Evolutionary conservation across 345 rosid species (phyloP), one percentile per base, ranked within the genome.

Genomic region (Boechera divaricarpa): DNA sequence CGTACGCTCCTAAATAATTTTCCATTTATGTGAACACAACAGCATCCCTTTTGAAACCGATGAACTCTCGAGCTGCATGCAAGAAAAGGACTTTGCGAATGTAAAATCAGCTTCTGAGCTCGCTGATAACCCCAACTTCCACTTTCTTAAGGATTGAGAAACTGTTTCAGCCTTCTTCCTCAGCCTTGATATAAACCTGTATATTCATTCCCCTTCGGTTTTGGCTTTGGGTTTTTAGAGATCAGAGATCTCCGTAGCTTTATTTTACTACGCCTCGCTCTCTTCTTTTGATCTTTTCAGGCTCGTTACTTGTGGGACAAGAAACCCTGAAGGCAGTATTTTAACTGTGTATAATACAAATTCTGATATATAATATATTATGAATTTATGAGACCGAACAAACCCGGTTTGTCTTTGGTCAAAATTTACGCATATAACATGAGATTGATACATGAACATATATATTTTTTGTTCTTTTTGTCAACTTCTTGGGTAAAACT

Each of bases 21-120:
- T 7, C 55, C 35, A 29, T 45, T 26, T 38, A 5, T 66, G 55
- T 60, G 59, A 39, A 59, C 49, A 42, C 21, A 55, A 79, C 88
- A 92, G 98, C 83, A 91, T 90, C 63, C 98, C 97, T 5, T 95
- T 92, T 85, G 87, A 94, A 2, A 78, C 85, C 5, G 99, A 95
- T 3, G 99, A 92, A 31, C 77, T 92, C 32, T 58, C 89, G 1
- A 80, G 49, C 78, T 77, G 85, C 35, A 49, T 83, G 64, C 79
- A 87, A 72, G 92, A 82, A 68, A 91, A 73, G 68, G 98, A 92
- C 58, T 89, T 89, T 52, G 61, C 80, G 21, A 85, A 81, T 45
- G 90, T 88, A 42, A 80, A 86, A 77, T 81, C 96, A 8, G 90
- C 91, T 13, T 83, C 81, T 29, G 92, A 88, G 57, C 90, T 92